Percentiles rank a stretch among this genome's conserved stretches.
Conservation (phyloP, 1,139 yeast genomes). For the Nakaseomyces kungkrabaensis region DNA sequence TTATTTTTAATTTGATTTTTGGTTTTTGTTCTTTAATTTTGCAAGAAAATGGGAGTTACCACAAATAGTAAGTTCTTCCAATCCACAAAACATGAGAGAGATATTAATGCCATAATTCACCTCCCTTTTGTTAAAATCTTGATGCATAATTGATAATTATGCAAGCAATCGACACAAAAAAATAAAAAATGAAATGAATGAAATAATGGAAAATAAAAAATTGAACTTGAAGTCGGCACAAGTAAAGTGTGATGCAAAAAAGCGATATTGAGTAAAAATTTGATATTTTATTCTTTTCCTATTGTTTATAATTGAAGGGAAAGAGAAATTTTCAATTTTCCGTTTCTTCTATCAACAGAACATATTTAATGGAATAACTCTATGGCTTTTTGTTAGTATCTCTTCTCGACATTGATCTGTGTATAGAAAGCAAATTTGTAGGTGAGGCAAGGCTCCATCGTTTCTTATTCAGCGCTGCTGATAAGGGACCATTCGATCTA, state of each 20-base stretch:
- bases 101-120: too few species aligned
- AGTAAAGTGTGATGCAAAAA: too few species aligned
- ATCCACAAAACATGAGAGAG: not conserved
- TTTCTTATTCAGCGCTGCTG: constrained; percentile 2
- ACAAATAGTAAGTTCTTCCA: not conserved
- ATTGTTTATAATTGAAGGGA: too few species aligned
- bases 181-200: not conserved
- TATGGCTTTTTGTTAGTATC: not conserved
- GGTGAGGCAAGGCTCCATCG: constrained; percentile 3
- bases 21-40: not conserved
- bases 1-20: not conserved
- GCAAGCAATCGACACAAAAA: not conserved
- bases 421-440: constrained; percentile 1
- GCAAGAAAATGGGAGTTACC: not conserved
- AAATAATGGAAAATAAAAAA: too few species aligned
- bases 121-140: too few species aligned
- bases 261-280: too few species aligned
- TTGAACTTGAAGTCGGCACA: too few species aligned
- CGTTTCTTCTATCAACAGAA: not conserved
- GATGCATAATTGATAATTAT: too few species aligned
- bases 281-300: too few species aligned
- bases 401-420: not conserved
- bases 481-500: not conserved
- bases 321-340: not conserved
- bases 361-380: not conserved